phyloP scores from a whole-genome alignment of 129 eudicot genomes.

The Helichrysum umbraculigerum region DNA sequence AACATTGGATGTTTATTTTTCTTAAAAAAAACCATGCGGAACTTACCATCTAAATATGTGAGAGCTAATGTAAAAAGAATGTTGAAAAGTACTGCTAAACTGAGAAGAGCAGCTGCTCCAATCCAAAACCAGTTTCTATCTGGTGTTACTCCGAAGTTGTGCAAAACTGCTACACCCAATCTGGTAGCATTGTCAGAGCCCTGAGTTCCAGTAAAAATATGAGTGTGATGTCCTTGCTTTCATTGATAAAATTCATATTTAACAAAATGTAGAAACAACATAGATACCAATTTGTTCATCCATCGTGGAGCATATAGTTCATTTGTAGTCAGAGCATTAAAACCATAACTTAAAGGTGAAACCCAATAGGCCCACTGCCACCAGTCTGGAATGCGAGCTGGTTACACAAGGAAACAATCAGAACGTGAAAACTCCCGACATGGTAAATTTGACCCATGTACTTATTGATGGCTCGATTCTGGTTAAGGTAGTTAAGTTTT shows the following conservation, averaged over 20 bases:
- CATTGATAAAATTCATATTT: background rate
- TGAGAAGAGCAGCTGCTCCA: conserved; percentile 53
- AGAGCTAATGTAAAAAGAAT: conserved; percentile 50
- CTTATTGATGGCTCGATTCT: background rate
- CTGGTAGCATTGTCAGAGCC: conserved; percentile 48
- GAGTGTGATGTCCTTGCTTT: background rate
- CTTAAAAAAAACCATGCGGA: conserved; percentile 3
- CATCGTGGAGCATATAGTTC: conserved; percentile 68
- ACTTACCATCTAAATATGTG: conserved; percentile 46
- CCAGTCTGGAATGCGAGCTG: conserved; percentile 54
- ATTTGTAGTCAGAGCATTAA: conserved; percentile 51
- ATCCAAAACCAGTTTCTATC: conserved; percentile 58
- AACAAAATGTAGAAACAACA: conserved; percentile 14
- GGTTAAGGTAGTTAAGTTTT: background rate
- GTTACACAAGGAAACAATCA: conserved; percentile 16
- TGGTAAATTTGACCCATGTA: background rate
- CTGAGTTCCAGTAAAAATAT: conserved; percentile 29
- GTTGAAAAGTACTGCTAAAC: conserved; percentile 50
- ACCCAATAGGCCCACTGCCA: conserved; percentile 70
- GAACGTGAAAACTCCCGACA: background rate
- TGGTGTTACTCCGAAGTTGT: conserved; percentile 42
- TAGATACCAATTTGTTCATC: conserved; percentile 53
- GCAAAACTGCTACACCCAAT: conserved; percentile 53
- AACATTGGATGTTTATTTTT: background rate
- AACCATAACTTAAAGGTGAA: conserved; percentile 64